These are phyloP conservation scores for Ambrosiella beaveri DNA, from an alignment of 2,329 filamentous ascomycete genomes.

Conservation along the genomic window DNA sequence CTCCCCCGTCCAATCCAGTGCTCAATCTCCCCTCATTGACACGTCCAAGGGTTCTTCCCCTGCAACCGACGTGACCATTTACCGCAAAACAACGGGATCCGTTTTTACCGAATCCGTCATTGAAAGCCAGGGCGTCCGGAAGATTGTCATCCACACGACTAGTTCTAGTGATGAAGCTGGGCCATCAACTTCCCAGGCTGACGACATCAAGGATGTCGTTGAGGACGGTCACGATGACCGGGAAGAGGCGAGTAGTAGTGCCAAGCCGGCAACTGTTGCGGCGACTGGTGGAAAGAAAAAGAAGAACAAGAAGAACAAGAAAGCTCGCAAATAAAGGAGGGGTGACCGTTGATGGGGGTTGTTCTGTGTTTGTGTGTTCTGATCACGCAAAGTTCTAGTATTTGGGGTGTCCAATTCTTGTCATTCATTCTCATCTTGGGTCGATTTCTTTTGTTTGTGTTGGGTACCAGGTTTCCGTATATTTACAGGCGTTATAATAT, in stretches of 20 bases:
- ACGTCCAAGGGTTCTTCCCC: background rate
- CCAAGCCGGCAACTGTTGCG: background rate
- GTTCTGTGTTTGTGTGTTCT: background rate
- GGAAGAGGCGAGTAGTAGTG: background rate
- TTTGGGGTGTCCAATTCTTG: background rate
- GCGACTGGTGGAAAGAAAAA: slow-evolving; percentile 10
- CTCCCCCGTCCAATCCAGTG: background rate
- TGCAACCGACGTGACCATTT: slow-evolving; percentile 12
- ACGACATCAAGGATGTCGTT: background rate
- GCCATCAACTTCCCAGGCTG: background rate
- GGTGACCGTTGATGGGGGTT: background rate
- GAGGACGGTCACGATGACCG: background rate
- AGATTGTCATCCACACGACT: slow-evolving; percentile 44
- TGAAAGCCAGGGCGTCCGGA: slow-evolving; percentile 55
- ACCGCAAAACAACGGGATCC: slow-evolving; percentile 44
- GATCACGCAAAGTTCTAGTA: background rate
- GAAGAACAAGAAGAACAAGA: slow-evolving; percentile 12
- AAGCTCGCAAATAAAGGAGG: slow-evolving; percentile 7
- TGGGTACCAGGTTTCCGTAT: background rate
- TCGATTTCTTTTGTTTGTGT: background rate
- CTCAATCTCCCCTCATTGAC: background rate
- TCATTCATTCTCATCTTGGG: background rate
- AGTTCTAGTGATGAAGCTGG: slow-evolving; percentile 20
- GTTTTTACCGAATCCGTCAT: slow-evolving; percentile 68
- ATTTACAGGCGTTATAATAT: background rate